Evolutionary conservation across 345 rosid species (phyloP).

Genomic region (Gossypium stocksii): DNA sequence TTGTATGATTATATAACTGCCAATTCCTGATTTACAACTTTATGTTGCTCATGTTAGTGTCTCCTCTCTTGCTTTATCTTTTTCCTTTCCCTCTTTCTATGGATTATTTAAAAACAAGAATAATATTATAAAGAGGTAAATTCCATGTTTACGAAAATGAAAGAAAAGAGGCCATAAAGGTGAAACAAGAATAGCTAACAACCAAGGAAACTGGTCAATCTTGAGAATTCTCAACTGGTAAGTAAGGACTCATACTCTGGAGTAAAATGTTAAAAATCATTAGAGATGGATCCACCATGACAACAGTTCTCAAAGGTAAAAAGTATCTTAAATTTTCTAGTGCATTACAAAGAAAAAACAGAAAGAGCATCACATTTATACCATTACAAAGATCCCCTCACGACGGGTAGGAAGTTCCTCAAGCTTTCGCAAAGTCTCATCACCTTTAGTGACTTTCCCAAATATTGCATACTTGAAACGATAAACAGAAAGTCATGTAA

Average conservation of each 20-base stretch:
- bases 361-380: conserved; percentile 28
- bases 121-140: background rate
- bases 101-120: background rate
- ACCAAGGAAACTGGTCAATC: background rate
- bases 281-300: background rate
- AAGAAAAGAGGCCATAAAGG: background rate
- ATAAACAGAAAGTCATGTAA: conserved; percentile 12
- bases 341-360: background rate
- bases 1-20: background rate
- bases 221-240: background rate
- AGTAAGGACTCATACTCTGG: background rate
- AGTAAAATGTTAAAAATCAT: background rate
- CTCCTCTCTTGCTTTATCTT: conserved; percentile 7
- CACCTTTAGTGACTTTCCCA: conserved; percentile 93
- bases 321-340: background rate
- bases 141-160: background rate
- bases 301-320: background rate
- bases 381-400: conserved; percentile 95
- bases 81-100: background rate
- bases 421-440: conserved; percentile 78
- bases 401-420: conserved; percentile 86
- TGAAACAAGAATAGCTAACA: background rate
- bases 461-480: conserved; percentile 80
- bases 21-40: background rate
- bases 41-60: background rate